These are phyloP conservation scores for Nymphaea colorata DNA, from an alignment of 164 flowering plant species.

Conservation along the genomic window DNA sequence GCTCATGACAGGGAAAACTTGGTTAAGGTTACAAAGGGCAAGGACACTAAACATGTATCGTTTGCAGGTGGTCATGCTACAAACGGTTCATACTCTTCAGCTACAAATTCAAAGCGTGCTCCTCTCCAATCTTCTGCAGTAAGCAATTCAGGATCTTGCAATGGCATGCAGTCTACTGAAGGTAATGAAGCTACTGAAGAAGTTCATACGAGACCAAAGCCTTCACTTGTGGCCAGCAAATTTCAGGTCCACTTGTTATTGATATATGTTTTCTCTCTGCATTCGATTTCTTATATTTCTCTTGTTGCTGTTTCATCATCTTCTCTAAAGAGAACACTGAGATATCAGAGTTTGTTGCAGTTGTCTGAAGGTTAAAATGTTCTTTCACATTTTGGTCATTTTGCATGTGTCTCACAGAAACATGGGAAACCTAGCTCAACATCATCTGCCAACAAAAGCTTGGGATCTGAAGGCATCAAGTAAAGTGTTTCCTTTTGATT, in stretches of 20 bases:
- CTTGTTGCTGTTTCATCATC: too few species aligned
- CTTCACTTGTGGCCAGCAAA: too few species aligned
- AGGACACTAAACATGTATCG: slow-evolving; percentile 27
- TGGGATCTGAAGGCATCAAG: slow-evolving; percentile 31
- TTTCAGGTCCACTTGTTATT: too few species aligned
- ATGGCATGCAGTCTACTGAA: slow-evolving; percentile 22
- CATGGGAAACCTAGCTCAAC: slow-evolving; percentile 30
- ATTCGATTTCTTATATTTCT: too few species aligned
- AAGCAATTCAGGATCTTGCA: slow-evolving; percentile 29
- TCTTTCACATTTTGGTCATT: too few species aligned
- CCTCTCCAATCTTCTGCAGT: slow-evolving; percentile 11
- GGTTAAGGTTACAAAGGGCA: slow-evolving; percentile 21
- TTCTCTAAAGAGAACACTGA: too few species aligned
- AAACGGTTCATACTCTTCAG: slow-evolving; percentile 29
- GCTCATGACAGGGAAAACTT: slow-evolving; percentile 17
- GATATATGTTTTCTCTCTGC: too few species aligned
- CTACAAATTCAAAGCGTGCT: slow-evolving; percentile 20
- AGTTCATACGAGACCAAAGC: background rate
- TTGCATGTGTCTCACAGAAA: slow-evolving; percentile 14
- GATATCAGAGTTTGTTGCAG: too few species aligned
- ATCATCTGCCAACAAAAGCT: slow-evolving; percentile 10
- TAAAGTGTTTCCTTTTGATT: slow-evolving; percentile 9
- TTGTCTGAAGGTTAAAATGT: too few species aligned
- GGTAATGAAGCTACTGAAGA: slow-evolving; percentile 12
- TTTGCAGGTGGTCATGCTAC: slow-evolving; percentile 13